Evolutionary conservation across 441 rosid genomes (phyloP).

Genomic region (Gossypium schwendimanii): DNA sequence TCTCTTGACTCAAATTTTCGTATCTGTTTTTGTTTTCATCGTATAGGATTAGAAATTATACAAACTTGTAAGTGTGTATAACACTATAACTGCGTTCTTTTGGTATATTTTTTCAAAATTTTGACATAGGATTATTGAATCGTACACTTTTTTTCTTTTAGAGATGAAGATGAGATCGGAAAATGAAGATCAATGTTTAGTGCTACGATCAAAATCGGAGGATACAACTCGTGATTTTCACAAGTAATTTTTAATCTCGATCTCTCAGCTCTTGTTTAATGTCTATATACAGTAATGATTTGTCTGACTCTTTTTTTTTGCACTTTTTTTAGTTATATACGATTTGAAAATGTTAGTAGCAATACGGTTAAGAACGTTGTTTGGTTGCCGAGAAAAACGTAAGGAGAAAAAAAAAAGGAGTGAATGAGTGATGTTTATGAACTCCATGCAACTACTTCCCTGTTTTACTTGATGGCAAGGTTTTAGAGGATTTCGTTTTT

Average conservation of each 20-base stretch:
- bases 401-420: background rate
- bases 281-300: background rate
- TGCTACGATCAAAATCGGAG: constrained; percentile 15
- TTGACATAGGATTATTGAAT: background rate
- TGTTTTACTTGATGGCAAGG: background rate
- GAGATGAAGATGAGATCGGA: constrained; percentile 20
- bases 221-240: constrained; percentile 11
- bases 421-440: background rate
- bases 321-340: background rate
- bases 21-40: background rate
- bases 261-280: background rate
- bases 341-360: background rate
- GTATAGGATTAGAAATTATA: no score
- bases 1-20: background rate
- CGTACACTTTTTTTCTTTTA: background rate
- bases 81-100: background rate
- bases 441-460: background rate
- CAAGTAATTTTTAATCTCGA: constrained; percentile 16
- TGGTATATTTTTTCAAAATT: background rate
- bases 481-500: background rate
- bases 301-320: background rate
- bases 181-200: constrained; percentile 15
- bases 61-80: no score
- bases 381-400: constrained; percentile 13
- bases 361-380: constrained; percentile 4